Conservation (phyloP, 2,329 filamentous ascomycete genomes). For the Xylaria sp. region DNA sequence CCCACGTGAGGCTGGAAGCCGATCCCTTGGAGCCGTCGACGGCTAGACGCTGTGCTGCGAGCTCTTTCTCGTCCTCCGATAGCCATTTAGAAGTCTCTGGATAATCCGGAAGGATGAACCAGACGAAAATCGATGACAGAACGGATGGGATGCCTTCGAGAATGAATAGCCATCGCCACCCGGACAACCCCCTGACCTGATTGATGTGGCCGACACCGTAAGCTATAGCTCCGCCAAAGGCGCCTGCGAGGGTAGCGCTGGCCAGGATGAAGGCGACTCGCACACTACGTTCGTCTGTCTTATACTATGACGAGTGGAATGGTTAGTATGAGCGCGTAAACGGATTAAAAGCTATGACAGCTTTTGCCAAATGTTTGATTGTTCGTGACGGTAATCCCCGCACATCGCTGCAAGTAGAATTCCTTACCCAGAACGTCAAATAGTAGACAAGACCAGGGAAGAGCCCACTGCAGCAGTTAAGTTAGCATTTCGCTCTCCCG, state of each 20-base stretch:
- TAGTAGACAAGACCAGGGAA: slow-evolving; percentile 72
- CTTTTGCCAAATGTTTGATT: not conserved
- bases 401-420: not conserved
- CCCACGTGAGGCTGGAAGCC: slow-evolving; percentile 67
- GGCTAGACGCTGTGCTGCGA: slow-evolving; percentile 54
- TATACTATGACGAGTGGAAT: slow-evolving; percentile 53
- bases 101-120: slow-evolving; percentile 68
- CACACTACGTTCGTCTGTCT: slow-evolving; percentile 71
- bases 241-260: slow-evolving; percentile 72
- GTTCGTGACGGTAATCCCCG: not conserved
- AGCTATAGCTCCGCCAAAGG: slow-evolving; percentile 77
- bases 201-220: slow-evolving; percentile 78
- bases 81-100: slow-evolving; percentile 70
- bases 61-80: slow-evolving; percentile 61
- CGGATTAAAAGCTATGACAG: not conserved
- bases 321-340: not conserved
- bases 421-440: slow-evolving; percentile 66
- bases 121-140: slow-evolving; percentile 60
- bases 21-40: slow-evolving; percentile 59
- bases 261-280: slow-evolving; percentile 74
- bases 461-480: slow-evolving; percentile 51
- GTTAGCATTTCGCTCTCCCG: slow-evolving; percentile 1
- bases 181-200: slow-evolving; percentile 61
- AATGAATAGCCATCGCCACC: slow-evolving; percentile 75
- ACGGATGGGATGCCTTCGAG: slow-evolving; percentile 50